Evolutionary conservation across 768 basidiomycete genomes (phyloP).

Genomic region (Termitomyces sp.): DNA sequence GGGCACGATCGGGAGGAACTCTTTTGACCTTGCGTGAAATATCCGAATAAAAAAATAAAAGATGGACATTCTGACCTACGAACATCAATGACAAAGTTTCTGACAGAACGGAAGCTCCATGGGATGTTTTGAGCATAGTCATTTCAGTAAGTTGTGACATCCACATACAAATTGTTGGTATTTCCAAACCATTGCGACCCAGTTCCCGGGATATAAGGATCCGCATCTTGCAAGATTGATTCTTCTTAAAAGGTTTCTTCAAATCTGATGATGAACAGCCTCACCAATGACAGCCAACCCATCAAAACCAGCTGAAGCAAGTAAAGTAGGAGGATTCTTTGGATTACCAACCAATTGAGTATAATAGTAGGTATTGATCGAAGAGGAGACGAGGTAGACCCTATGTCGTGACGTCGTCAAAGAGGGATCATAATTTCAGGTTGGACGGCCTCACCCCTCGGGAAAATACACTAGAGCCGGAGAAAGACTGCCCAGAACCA

Average conservation of each 20-base stretch:
- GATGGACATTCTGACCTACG: constrained; percentile 20
- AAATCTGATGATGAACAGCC: not conserved
- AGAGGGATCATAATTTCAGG: not conserved
- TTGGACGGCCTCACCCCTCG: constrained; percentile 38
- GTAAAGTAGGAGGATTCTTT: constrained; percentile 55
- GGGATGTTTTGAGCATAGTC: not conserved
- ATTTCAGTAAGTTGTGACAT: not conserved
- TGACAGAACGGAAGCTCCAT: constrained; percentile 57
- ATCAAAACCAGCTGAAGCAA: constrained; percentile 52
- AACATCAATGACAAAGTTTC: constrained; percentile 72
- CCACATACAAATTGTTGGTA: constrained; percentile 61
- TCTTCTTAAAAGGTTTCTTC: not conserved
- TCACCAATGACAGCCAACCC: constrained; percentile 75
- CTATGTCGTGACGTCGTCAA: constrained; percentile 24
- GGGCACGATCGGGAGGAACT: constrained; percentile 40
- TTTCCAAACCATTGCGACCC: constrained; percentile 59
- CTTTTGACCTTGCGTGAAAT: constrained; percentile 13
- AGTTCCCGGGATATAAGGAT: constrained; percentile 63
- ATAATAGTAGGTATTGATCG: constrained; percentile 71
- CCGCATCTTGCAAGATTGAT: constrained; percentile 41
- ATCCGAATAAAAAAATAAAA: not conserved
- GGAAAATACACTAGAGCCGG: constrained; percentile 79
- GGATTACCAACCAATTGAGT: constrained; percentile 76
- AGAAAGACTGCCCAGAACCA: constrained; percentile 35
- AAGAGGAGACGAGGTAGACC: constrained; percentile 58